A percentile compares a stretch with the other conserved stretches of the same genome.
Conservation (phyloP, 768 basidiomycete genomes). For the Pulveroboletus sp. region DNA sequence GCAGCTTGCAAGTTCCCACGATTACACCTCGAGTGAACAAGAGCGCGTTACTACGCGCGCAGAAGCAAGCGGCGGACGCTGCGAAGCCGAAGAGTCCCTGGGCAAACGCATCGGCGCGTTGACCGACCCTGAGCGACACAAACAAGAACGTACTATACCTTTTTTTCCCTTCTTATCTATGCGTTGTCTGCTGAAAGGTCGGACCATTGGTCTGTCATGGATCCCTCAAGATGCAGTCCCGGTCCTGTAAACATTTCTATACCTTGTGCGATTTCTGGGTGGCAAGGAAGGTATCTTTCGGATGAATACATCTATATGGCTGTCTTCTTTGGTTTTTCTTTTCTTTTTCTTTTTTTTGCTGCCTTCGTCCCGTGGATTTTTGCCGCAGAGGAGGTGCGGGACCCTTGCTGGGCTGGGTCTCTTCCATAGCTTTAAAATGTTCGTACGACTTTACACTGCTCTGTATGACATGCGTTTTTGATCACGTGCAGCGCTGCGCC, state of each 20-base stretch:
- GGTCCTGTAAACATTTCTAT: conserved; percentile 10
- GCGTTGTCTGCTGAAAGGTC: conserved; percentile 16
- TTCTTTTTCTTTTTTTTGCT: conserved; percentile 3
- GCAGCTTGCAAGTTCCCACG: conserved; percentile 53
- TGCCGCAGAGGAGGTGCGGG: too few species aligned
- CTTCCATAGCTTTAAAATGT: neutral
- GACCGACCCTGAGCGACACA: neutral
- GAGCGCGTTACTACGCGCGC: conserved; percentile 65
- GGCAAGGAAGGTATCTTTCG: conserved; percentile 2
- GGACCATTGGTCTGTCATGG: conserved; percentile 4
- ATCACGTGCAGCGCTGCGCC: too few species aligned
- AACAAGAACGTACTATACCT: neutral
- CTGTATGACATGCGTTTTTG: neutral
- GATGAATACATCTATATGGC: conserved; percentile 10
- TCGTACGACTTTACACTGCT: conserved; percentile 1
- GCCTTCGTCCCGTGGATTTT: neutral
- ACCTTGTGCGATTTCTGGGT: conserved; percentile 18
- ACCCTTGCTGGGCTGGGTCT: conserved; percentile 15
- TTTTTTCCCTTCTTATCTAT: conserved; percentile 8
- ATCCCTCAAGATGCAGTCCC: conserved; percentile 15
- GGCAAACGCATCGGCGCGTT: conserved; percentile 29
- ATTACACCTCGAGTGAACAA: conserved; percentile 70
- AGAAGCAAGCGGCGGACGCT: conserved; percentile 49
- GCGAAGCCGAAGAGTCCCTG: conserved; percentile 31
- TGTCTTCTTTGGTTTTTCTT: too few species aligned